A percentile compares a stretch with the other conserved stretches of the same genome.
Evolutionary conservation across 768 basidiomycete genomes (phyloP).

Genomic region (Lactarius sp.): DNA sequence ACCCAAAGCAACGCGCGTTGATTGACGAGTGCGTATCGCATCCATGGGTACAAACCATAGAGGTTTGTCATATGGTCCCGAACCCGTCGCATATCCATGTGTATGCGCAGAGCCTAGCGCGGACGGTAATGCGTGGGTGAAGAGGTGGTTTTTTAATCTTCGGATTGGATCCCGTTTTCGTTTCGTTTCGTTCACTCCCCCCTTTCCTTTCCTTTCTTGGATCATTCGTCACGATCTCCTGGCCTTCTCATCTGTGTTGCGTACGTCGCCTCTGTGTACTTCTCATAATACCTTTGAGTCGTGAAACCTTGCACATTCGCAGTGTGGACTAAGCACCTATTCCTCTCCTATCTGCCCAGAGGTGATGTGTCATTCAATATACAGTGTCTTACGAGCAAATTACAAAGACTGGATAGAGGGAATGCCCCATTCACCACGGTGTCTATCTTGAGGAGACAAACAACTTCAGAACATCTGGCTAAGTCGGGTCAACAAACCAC

Average conservation of each 20-base stretch:
- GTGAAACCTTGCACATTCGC: not conserved
- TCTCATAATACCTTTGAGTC: slow-evolving; percentile 6
- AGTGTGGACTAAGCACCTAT: not conserved
- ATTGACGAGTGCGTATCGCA: slow-evolving; percentile 81
- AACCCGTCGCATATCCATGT: slow-evolving; percentile 71
- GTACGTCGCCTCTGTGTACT: not conserved
- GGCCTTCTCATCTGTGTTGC: slow-evolving; percentile 2
- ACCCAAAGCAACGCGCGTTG: slow-evolving; percentile 66
- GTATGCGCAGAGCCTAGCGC: slow-evolving; percentile 25
- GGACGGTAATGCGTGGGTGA: slow-evolving; percentile 17
- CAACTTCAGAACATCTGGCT: not conserved
- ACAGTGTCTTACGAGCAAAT: not conserved
- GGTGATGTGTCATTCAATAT: not conserved
- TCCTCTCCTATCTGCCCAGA: not conserved
- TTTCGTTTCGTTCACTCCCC: not conserved
- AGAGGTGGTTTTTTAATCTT: not conserved
- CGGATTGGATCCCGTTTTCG: not conserved
- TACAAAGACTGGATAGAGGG: not conserved
- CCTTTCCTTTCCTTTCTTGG: not conserved
- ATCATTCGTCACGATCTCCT: not conserved
- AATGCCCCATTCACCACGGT: not conserved
- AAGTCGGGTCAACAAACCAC: not conserved
- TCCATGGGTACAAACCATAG: slow-evolving; percentile 74
- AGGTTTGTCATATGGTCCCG: slow-evolving; percentile 68
- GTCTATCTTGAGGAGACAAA: not conserved